Percentiles rank a stretch among this genome's conserved stretches.
Conservation (phyloP, 495 filamentous ascomycete species). For the Aspergillus asperescens region DNA sequence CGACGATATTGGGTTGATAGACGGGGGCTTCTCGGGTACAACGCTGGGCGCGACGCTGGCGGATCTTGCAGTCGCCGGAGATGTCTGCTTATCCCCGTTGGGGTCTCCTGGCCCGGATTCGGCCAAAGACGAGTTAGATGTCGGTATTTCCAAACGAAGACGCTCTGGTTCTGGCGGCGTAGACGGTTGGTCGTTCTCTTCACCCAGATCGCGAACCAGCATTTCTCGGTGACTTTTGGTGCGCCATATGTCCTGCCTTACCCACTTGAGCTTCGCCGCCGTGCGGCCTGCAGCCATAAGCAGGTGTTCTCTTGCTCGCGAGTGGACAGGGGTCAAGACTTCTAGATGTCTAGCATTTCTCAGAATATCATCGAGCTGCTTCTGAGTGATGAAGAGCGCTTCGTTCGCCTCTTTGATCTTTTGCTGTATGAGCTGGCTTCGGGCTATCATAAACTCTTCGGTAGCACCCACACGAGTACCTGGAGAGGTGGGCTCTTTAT, state of each 20-base stretch:
- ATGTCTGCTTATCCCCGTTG: slow-evolving; percentile 8
- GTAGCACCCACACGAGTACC: slow-evolving; percentile 75
- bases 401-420: slow-evolving; percentile 82
- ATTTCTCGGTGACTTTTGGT: slow-evolving; percentile 88
- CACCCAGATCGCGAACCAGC: slow-evolving; percentile 74
- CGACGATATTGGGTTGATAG: slow-evolving; percentile 13
- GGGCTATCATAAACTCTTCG: slow-evolving; percentile 73
- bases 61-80: slow-evolving; percentile 11
- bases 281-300: slow-evolving; percentile 78
- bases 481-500: slow-evolving; percentile 39
- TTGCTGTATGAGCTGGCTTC: slow-evolving; percentile 72
- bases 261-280: slow-evolving; percentile 88
- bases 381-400: slow-evolving; percentile 65
- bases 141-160: slow-evolving; percentile 20
- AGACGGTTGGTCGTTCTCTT: slow-evolving; percentile 47
- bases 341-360: slow-evolving; percentile 91
- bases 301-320: slow-evolving; percentile 78
- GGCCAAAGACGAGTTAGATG: background rate
- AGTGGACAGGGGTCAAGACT: slow-evolving; percentile 81
- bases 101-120: background rate
- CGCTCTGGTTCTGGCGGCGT: slow-evolving; percentile 19
- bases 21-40: slow-evolving; percentile 1
- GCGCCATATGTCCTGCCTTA: slow-evolving; percentile 87
- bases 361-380: slow-evolving; percentile 72
- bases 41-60: background rate